A percentile compares a stretch with the other conserved stretches of the same genome.
Conservation (phyloP, 2,329 filamentous ascomycete species). For the Pseudogymnoascus sp. region DNA sequence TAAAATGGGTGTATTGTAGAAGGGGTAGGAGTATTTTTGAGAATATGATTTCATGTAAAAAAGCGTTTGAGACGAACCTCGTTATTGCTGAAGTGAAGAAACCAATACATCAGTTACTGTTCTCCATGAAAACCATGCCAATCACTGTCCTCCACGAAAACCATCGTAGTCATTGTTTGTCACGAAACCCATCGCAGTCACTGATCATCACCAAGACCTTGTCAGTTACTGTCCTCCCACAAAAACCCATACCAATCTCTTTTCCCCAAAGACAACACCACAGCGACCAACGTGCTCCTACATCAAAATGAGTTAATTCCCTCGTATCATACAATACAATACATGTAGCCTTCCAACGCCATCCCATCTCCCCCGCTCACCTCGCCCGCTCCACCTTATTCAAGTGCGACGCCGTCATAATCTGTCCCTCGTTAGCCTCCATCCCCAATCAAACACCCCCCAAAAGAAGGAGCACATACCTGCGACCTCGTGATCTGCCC, state of each 20-base stretch:
- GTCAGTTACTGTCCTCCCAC: too few species aligned
- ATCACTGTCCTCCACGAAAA: too few species aligned
- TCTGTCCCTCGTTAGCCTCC: slow-evolving; percentile 33
- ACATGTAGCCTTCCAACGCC: background rate
- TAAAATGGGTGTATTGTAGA: background rate
- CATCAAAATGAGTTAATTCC: background rate
- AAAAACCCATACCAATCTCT: too few species aligned
- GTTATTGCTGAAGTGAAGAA: too few species aligned
- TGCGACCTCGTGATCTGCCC: slow-evolving; percentile 83
- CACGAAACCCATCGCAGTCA: too few species aligned
- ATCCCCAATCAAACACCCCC: too few species aligned
- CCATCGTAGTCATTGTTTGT: too few species aligned
- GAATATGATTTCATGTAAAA: background rate
- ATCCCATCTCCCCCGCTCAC: slow-evolving; percentile 20
- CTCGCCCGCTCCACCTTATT: slow-evolving; percentile 47
- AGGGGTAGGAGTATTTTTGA: background rate
- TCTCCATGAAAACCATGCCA: too few species aligned
- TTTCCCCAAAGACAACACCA: too few species aligned
- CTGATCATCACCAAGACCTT: too few species aligned
- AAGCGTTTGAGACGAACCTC: background rate
- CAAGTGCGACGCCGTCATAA: slow-evolving; percentile 50
- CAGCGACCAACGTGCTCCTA: background rate
- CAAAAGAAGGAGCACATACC: slow-evolving; percentile 30
- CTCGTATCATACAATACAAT: slow-evolving; percentile 1
- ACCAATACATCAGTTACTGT: too few species aligned